These are phyloP conservation scores for Carex scoparia DNA, from an alignment of 176 grass and related monocot genomes.

Conservation along the genomic window DNA sequence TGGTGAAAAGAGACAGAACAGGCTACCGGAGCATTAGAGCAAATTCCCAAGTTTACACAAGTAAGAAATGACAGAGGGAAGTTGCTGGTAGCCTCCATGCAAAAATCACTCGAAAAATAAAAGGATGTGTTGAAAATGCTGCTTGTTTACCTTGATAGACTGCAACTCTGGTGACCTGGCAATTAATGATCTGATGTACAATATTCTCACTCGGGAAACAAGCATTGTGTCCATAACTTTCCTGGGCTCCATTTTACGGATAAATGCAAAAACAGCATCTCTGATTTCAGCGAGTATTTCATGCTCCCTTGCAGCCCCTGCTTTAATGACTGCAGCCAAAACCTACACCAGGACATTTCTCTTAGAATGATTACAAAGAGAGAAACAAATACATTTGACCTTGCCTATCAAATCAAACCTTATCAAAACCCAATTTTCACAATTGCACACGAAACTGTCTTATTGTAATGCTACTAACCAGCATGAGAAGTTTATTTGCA, in stretches of 20 bases:
- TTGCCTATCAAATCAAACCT: neutral
- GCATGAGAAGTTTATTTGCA: constrained; percentile 99
- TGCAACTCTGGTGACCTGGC: constrained; percentile 96
- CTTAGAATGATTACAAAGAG: constrained; percentile 13
- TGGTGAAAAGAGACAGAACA: neutral
- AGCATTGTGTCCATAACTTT: constrained; percentile 99
- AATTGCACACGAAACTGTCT: constrained; percentile 19
- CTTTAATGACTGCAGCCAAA: constrained; percentile 97
- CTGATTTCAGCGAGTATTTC: constrained; percentile 98
- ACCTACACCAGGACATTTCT: constrained; percentile 44
- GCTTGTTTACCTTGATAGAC: constrained; percentile 68
- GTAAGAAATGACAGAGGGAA: constrained; percentile 3
- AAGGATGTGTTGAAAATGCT: neutral
- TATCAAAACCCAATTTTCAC: constrained; percentile 12
- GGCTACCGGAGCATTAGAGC: constrained; percentile 5
- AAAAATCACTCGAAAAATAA: constrained; percentile 11
- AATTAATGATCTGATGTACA: constrained; percentile 97
- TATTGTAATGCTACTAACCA: constrained; percentile 45
- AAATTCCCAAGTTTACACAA: constrained; percentile 20
- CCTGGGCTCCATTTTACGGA: constrained; percentile 97
- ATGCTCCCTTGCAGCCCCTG: constrained; percentile 95
- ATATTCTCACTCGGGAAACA: constrained; percentile 96
- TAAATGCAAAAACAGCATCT: constrained; percentile 93
- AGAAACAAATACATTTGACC: neutral
- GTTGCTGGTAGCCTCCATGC: constrained; percentile 3